These are phyloP conservation scores for Penicillium capsulatum DNA, from an alignment of 2,329 filamentous ascomycete genomes.

Conservation along the genomic window DNA sequence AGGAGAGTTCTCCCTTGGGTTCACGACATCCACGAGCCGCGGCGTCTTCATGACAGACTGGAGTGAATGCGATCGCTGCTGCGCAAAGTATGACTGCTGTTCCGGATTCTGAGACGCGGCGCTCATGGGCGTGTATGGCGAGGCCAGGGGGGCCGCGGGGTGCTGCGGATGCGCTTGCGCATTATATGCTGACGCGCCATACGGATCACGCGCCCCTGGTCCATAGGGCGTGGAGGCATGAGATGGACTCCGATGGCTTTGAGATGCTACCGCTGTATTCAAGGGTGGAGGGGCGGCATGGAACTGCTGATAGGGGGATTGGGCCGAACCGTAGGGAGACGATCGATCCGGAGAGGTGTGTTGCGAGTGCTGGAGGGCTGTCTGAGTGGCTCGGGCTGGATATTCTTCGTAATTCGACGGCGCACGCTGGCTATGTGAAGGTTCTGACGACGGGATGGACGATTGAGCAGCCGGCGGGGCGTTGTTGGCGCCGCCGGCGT, in stretches of 20 bases:
- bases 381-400: conserved; percentile 34
- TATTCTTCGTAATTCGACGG: conserved; percentile 28
- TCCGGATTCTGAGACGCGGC: conserved; percentile 29
- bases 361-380: conserved; percentile 44
- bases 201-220: conserved; percentile 34
- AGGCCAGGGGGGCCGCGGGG: conserved; percentile 29
- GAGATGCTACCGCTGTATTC: conserved; percentile 28
- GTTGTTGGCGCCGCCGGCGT: conserved; percentile 34
- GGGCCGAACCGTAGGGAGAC: conserved; percentile 37
- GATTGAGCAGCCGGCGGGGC: conserved; percentile 28
- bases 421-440: conserved; percentile 25
- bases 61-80: conserved; percentile 38
- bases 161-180: conserved; percentile 28
- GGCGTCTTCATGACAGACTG: conserved; percentile 38
- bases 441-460: conserved; percentile 29
- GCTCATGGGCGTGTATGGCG: conserved; percentile 38
- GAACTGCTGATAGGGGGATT: conserved; percentile 41
- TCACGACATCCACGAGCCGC: conserved; percentile 14
- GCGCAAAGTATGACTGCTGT: conserved; percentile 37
- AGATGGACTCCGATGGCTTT: conserved; percentile 34
- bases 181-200: conserved; percentile 29
- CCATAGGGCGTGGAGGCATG: conserved; percentile 30
- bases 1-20: conserved; percentile 33
- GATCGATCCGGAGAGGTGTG: conserved; percentile 44
- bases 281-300: conserved; percentile 29